Evolutionary conservation across 2,329 filamentous ascomycete genomes (phyloP), one percentile per base, ranked within the genome.

Genomic region (Claviceps africana): DNA sequence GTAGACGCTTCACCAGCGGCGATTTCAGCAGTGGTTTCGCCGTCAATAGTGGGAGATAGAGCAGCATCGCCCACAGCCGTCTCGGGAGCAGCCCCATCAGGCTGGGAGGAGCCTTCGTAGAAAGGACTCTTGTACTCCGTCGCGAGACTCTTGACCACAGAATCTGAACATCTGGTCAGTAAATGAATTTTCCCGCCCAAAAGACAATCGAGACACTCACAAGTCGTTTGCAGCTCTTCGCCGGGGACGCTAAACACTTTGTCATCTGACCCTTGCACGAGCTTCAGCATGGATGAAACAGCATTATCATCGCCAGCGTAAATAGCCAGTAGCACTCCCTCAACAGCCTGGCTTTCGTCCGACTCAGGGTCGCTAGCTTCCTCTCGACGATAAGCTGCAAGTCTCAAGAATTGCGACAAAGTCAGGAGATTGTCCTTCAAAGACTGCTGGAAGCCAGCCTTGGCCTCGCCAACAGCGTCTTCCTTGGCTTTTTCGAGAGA

Each of bases 301-400:
- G 86, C 87, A 58, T 72, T 76, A 57, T 86, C 78, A 61, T 91
- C 86, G 47, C 87, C 88, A 46, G 81, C 80, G 68, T 94, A 93
- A 33, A 93, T 84, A 55, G 84, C 77, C 47, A 89, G 74, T 53
- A 94, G 74, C 35, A 88, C 82, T 50, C 86, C 86, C 69, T 94
- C 87, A 54, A 93, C 82, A 37, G 86, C 88, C 67, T 82, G 81
- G 67, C 83, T 88, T 71, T 91, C 85, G 53, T 89, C 85, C 5
- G 76, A 67, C 42, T 73, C 69, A 47, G 78, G 75, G 59, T 85
- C 77, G 51, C 73, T 77, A 57, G 86, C 85, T 62, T 87, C 83
- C 21, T 80, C 76, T 60, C 86, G 79, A 58, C 87, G 81, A 60
- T 86, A 82, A 53, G 87, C 87, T 54, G 87, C 87, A 39, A 89